Conservation (phyloP, 1,284 basidiomycete genomes). For the Apiotrichum mycotoxinovorans region DNA sequence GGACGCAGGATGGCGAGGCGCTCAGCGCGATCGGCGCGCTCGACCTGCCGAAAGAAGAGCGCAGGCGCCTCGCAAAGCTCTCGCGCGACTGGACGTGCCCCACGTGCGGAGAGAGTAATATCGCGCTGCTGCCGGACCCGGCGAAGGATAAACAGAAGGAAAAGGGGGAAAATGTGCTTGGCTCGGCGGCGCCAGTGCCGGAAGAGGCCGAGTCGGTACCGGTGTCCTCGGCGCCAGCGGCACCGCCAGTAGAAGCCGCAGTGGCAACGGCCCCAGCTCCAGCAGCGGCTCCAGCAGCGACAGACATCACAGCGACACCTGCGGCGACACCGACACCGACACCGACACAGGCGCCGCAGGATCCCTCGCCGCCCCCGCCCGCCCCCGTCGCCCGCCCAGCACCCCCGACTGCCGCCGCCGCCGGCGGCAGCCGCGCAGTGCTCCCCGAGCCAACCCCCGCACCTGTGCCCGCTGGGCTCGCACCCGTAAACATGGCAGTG, state of each 20-base stretch:
- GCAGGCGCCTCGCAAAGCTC: slow-evolving; percentile 73
- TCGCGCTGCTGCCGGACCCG: slow-evolving; percentile 58
- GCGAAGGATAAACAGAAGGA: neutral
- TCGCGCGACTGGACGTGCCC: slow-evolving; percentile 79
- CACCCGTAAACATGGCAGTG: too few species aligned
- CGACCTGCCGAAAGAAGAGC: slow-evolving; percentile 72
- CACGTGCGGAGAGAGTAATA: slow-evolving; percentile 65
- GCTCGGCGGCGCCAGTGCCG: too few species aligned
- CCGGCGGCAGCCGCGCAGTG: too few species aligned
- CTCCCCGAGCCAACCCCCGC: neutral
- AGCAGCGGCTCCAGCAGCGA: neutral
- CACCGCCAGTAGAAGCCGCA: neutral
- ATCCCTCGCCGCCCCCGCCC: neutral
- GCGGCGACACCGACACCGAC: neutral
- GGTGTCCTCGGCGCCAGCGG: neutral
- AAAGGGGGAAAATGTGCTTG: too few species aligned
- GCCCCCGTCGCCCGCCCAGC: neutral
- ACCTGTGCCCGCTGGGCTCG: too few species aligned
- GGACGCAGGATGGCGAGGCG: slow-evolving; percentile 80
- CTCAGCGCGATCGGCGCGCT: slow-evolving; percentile 87
- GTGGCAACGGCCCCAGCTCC: neutral
- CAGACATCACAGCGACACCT: neutral
- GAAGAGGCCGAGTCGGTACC: neutral
- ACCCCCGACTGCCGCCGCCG: neutral
- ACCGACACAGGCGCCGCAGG: neutral